phyloP scores from a whole-genome alignment of 2,329 filamentous ascomycete genomes.

The Penicillium paneum region DNA sequence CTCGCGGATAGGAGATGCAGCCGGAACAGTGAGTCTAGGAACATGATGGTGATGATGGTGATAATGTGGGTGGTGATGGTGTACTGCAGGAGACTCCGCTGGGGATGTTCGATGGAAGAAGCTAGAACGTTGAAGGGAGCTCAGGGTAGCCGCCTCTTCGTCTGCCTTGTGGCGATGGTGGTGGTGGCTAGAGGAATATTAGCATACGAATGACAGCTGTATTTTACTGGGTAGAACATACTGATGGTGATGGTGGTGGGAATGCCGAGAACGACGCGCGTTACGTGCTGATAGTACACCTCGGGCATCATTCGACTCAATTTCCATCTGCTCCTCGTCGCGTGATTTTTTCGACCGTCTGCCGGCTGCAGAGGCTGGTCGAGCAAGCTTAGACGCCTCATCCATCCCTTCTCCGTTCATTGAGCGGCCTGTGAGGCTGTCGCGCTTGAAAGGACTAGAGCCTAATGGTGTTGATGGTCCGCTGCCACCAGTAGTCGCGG shows the following conservation, averaged over 20 bases:
- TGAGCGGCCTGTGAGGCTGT: slow-evolving; percentile 48
- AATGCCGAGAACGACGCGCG: slow-evolving; percentile 56
- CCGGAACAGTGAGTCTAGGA: slow-evolving; percentile 24
- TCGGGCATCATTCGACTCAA: slow-evolving; percentile 64
- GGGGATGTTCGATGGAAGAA: slow-evolving; percentile 31
- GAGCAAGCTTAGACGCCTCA: slow-evolving; percentile 38
- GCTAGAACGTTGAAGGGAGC: slow-evolving; percentile 25
- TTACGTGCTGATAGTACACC: slow-evolving; percentile 62
- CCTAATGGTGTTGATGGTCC: slow-evolving; percentile 54
- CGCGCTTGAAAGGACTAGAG: slow-evolving; percentile 51
- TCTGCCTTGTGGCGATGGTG: slow-evolving; percentile 56
- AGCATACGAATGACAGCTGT: slow-evolving; percentile 10
- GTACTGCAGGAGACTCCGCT: slow-evolving; percentile 25
- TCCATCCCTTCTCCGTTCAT: slow-evolving; percentile 40
- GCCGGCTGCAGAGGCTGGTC: slow-evolving; percentile 49
- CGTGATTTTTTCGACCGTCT: slow-evolving; percentile 67
- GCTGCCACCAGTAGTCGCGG: slow-evolving; percentile 48
- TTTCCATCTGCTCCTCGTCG: slow-evolving; percentile 68
- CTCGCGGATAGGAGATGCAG: slow-evolving; percentile 50
- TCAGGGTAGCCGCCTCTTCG: slow-evolving; percentile 40
- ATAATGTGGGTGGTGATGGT: slow-evolving; percentile 46
- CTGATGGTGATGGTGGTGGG: slow-evolving; percentile 61
- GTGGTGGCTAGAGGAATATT: slow-evolving; percentile 41
- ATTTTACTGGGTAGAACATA: slow-evolving; percentile 34
- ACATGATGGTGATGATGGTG: slow-evolving; percentile 44